phyloP scores from a whole-genome alignment of 1,139 yeast species.

The Pichia sp. region DNA sequence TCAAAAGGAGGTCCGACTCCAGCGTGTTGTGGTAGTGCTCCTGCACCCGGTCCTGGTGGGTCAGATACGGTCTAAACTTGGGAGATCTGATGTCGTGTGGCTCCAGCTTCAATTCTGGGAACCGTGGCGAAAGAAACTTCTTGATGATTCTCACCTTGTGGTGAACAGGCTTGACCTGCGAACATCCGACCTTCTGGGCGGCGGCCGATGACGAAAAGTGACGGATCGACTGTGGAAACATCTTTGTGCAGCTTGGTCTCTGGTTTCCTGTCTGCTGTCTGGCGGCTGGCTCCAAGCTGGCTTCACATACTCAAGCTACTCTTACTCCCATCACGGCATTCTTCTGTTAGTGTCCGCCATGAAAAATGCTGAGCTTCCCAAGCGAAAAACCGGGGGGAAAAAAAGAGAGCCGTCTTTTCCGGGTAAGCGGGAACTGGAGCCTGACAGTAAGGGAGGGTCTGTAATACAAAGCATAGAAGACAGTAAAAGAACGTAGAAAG shows the following conservation, averaged over 20 bases:
- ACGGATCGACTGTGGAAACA: slow-evolving; percentile 31
- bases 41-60: slow-evolving; percentile 72
- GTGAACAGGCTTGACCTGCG: slow-evolving; percentile 86
- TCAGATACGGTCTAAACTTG: slow-evolving; percentile 67
- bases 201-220: slow-evolving; percentile 42
- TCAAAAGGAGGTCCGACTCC: slow-evolving; percentile 71
- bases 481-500: neutral
- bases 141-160: slow-evolving; percentile 77
- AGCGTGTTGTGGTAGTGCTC: slow-evolving; percentile 75
- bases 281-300: neutral
- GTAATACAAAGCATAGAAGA: too few species aligned
- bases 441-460: too few species aligned
- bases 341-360: neutral
- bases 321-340: neutral
- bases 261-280: neutral
- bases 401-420: neutral
- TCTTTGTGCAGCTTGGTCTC: neutral
- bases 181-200: slow-evolving; percentile 60
- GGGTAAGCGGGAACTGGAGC: neutral
- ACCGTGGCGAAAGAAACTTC: slow-evolving; percentile 62
- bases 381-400: too few species aligned
- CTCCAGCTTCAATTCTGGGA: slow-evolving; percentile 60
- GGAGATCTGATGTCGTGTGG: slow-evolving; percentile 73
- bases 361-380: neutral
- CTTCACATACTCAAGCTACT: too few species aligned